These are phyloP conservation scores for Platanthera guangdongensis DNA, from an alignment of 106 monocot genomes.

Conservation along the genomic window DNA sequence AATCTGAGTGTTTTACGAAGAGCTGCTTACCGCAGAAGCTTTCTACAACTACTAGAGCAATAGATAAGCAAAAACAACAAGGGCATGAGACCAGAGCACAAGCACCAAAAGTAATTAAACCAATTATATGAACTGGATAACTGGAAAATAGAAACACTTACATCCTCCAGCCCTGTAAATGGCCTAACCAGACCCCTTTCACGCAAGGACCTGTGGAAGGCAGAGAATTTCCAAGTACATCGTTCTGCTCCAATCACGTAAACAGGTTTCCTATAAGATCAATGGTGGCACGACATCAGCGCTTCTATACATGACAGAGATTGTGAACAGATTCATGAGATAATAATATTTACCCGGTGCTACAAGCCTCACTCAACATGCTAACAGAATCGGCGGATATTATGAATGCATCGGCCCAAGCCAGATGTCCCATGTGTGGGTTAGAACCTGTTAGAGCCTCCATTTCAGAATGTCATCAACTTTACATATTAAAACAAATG, in stretches of 20 bases:
- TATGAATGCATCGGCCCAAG: slow-evolving; percentile 98
- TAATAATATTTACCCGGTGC: slow-evolving; percentile 60
- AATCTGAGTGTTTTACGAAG: too few species aligned
- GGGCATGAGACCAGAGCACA: neutral
- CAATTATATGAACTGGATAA: neutral
- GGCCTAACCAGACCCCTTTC: slow-evolving; percentile 62
- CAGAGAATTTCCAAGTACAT: slow-evolving; percentile 94
- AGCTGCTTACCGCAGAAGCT: too few species aligned
- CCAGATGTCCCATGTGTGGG: slow-evolving; percentile 97
- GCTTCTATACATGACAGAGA: neutral
- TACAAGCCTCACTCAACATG: slow-evolving; percentile 98
- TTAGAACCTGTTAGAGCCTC: slow-evolving; percentile 49
- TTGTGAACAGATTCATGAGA: neutral
- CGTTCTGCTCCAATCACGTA: slow-evolving; percentile 91
- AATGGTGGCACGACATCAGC: neutral
- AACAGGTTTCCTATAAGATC: slow-evolving; percentile 72
- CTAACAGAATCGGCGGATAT: slow-evolving; percentile 93
- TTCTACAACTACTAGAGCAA: too few species aligned
- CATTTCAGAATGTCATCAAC: neutral
- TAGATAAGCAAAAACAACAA: too few species aligned
- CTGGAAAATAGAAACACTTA: slow-evolving; percentile 23
- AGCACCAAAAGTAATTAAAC: neutral
- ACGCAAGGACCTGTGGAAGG: slow-evolving; percentile 69
- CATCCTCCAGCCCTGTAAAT: slow-evolving; percentile 93
- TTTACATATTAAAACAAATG: neutral